Evolutionary conservation across 2,329 filamentous ascomycete species (phyloP).

Genomic region (Ophidiomyces ophidiicola): DNA sequence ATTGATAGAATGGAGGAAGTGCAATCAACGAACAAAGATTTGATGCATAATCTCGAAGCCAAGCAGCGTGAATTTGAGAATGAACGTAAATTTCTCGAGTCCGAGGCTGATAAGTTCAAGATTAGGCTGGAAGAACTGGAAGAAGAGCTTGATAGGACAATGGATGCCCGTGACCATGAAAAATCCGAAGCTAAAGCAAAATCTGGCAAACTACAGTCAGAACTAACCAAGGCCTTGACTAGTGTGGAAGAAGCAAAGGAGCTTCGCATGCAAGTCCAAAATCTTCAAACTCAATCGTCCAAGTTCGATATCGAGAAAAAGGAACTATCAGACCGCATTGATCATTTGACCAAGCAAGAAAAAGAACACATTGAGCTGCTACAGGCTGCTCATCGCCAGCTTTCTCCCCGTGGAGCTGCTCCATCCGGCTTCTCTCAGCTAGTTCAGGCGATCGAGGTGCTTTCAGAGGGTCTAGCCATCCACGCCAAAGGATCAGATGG

Average conservation of each 20-base stretch:
- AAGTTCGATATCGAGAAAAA: conserved; percentile 31
- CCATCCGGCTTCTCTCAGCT: conserved; percentile 49
- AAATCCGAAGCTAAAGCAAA: conserved; percentile 57
- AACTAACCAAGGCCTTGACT: conserved; percentile 53
- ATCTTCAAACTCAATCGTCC: conserved; percentile 22
- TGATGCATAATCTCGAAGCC: conserved; percentile 89
- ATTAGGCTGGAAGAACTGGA: conserved; percentile 75
- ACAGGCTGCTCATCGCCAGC: conserved; percentile 46
- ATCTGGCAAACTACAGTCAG: conserved; percentile 54
- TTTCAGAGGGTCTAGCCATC: conserved; percentile 47
- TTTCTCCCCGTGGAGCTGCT: conserved; percentile 42
- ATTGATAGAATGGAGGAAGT: conserved; percentile 64
- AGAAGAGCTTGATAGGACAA: conserved; percentile 76
- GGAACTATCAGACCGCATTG: conserved; percentile 40
- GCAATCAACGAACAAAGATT: conserved; percentile 82
- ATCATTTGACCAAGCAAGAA: conserved; percentile 41
- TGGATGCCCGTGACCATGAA: conserved; percentile 73
- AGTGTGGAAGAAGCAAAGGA: conserved; percentile 43
- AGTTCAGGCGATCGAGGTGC: conserved; percentile 47
- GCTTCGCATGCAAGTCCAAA: conserved; percentile 47
- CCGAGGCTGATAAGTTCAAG: conserved; percentile 65
- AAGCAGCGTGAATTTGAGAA: conserved; percentile 77
- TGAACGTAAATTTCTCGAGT: conserved; percentile 71
- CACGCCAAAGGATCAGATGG: conserved; percentile 50
- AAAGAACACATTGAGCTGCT: conserved; percentile 45